These are phyloP conservation scores for Vicia sativa DNA, from an alignment of 306 rosid species.

Conservation along the genomic window DNA sequence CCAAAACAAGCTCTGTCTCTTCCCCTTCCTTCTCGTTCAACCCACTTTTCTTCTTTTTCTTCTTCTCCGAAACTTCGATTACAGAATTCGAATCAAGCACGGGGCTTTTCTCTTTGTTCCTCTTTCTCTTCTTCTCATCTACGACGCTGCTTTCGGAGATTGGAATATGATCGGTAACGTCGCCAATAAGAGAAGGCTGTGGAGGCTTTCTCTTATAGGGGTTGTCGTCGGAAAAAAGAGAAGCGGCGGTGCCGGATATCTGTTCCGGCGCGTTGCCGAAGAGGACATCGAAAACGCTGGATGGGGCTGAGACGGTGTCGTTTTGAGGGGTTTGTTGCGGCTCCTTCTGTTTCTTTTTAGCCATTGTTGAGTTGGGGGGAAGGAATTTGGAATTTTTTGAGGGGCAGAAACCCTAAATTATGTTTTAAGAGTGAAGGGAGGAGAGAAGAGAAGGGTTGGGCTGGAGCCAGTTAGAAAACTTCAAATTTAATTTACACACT, in stretches of 20 bases:
- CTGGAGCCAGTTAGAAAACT: background rate
- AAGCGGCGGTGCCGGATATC: conserved; percentile 32
- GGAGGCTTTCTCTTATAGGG: conserved; percentile 62
- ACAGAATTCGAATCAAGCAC: conserved; percentile 18
- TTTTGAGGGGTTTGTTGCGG: conserved; percentile 28
- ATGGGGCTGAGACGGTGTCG: conserved; percentile 46
- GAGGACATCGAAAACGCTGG: conserved; percentile 58
- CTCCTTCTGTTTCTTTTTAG: conserved; percentile 52
- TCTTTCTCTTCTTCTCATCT: conserved; percentile 50
- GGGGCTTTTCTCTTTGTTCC: conserved; percentile 39
- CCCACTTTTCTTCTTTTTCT: conserved; percentile 44
- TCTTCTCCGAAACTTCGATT: conserved; percentile 46
- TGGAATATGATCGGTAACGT: conserved; percentile 14
- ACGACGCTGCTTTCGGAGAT: conserved; percentile 6
- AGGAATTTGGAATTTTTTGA: background rate
- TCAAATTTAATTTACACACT: background rate
- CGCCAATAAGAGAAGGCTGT: conserved; percentile 18
- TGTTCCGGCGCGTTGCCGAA: conserved; percentile 52
- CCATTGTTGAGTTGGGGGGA: conserved; percentile 49
- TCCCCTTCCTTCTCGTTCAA: conserved; percentile 19
- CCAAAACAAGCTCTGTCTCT: conserved; percentile 10
- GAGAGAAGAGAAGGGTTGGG: background rate
- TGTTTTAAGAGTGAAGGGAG: background rate
- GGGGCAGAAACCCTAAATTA: conserved; percentile 37
- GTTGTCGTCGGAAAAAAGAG: conserved; percentile 75